These are phyloP conservation scores for Inga leiocalycina DNA, from an alignment of 306 rosid genomes.

Conservation along the genomic window DNA sequence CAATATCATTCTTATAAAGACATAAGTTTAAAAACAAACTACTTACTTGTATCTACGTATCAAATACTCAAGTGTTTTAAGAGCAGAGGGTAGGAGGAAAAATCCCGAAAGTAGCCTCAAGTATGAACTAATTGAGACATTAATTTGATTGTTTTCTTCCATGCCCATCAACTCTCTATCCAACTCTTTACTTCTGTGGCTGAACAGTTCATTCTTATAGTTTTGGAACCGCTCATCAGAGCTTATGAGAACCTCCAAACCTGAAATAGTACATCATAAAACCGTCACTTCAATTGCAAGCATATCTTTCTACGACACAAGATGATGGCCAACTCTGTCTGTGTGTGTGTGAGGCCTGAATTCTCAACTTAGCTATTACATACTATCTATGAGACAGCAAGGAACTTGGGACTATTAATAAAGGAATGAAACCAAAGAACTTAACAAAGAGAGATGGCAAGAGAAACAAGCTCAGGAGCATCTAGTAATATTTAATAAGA, in stretches of 20 bases:
- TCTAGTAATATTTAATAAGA: not conserved
- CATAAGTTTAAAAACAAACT: not conserved
- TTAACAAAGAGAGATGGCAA: not conserved
- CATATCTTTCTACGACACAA: not conserved
- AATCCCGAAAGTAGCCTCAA: conserved; percentile 64
- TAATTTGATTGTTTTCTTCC: conserved; percentile 66
- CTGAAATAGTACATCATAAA: conserved; percentile 43
- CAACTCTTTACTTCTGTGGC: conserved; percentile 63
- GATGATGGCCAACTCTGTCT: not conserved
- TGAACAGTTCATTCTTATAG: conserved; percentile 71
- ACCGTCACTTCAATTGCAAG: not conserved
- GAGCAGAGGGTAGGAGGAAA: conserved; percentile 62
- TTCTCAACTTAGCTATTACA: not conserved
- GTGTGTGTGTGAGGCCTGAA: not conserved
- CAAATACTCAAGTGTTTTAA: conserved; percentile 87
- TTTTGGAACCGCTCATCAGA: conserved; percentile 64
- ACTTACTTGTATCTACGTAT: conserved; percentile 81
- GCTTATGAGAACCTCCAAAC: conserved; percentile 71
- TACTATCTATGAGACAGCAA: not conserved
- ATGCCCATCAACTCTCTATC: conserved; percentile 74
- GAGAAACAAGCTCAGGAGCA: not conserved
- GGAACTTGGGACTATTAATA: not conserved
- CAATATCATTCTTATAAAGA: not conserved
- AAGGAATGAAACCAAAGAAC: not conserved
- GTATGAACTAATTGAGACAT: conserved; percentile 61